Evolutionary conservation across 352 stramenopile species (phyloP).

Genomic region (Aphanomyces astaci): DNA sequence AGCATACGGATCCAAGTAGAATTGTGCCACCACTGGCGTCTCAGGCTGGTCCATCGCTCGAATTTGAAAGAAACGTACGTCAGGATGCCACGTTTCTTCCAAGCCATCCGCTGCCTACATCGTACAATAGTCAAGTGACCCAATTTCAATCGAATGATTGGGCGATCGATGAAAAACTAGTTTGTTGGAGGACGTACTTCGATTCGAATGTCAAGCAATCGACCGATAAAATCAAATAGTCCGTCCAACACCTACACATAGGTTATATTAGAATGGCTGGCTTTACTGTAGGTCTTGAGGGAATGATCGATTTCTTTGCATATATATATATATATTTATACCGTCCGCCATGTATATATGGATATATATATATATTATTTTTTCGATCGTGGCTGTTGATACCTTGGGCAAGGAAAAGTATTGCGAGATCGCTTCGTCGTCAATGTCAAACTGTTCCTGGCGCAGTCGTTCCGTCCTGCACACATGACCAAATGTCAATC

Average conservation of each 20-base stretch:
- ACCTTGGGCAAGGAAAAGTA: conserved; percentile 93
- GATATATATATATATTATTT: too few relatives aligned
- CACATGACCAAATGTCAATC: too few relatives aligned
- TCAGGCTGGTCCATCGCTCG: background rate
- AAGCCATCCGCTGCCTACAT: conserved; percentile 44
- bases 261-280: too few relatives aligned
- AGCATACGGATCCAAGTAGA: conserved; percentile 97
- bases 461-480: conserved; percentile 91
- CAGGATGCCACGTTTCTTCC: conserved; percentile 85
- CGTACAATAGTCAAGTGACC: background rate
- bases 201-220: conserved; percentile 93
- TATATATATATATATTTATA: background rate
- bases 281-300: too few relatives aligned
- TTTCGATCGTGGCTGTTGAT: too few relatives aligned
- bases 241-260: conserved; percentile 81
- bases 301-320: too few relatives aligned
- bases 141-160: too few relatives aligned
- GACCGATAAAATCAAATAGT: conserved; percentile 90
- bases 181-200: conserved; percentile 44
- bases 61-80: conserved; percentile 90
- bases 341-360: background rate
- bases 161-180: too few relatives aligned
- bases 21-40: conserved; percentile 88
- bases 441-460: conserved; percentile 92
- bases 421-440: conserved; percentile 94